Evolutionary conservation across 2,329 filamentous ascomycete genomes (phyloP).

Genomic region (Colletotrichum shisoi): DNA sequence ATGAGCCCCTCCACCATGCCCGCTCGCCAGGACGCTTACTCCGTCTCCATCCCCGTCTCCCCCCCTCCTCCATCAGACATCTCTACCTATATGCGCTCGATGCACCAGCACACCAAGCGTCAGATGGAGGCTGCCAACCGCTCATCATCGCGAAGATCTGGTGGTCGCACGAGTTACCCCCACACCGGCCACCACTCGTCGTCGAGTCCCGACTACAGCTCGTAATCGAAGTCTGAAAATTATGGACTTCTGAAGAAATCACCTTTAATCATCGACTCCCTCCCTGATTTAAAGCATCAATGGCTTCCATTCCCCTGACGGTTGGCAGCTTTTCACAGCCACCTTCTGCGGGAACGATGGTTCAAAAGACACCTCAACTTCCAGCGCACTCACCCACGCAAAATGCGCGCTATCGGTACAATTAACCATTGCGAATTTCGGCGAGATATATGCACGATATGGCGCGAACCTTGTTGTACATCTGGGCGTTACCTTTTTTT

Average conservation of each 20-base stretch:
- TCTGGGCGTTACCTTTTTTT: too few relatives aligned
- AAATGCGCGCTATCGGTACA: not conserved
- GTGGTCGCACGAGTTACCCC: slow-evolving; percentile 35
- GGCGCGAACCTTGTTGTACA: not conserved
- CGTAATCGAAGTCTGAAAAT: not conserved
- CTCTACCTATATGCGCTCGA: slow-evolving; percentile 65
- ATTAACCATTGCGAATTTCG: not conserved
- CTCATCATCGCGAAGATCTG: slow-evolving; percentile 48
- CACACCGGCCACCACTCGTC: slow-evolving; percentile 43
- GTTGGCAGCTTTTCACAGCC: not conserved
- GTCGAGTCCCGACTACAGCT: slow-evolving; percentile 26
- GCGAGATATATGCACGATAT: not conserved
- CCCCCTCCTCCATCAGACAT: slow-evolving; percentile 57
- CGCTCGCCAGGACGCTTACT: slow-evolving; percentile 49
- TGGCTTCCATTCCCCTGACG: too few relatives aligned
- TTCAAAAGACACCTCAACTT: too few relatives aligned
- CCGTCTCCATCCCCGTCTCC: slow-evolving; percentile 49
- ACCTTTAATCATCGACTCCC: too few relatives aligned
- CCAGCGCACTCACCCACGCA: too few relatives aligned
- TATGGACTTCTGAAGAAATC: fast-evolving
- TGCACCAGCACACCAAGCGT: slow-evolving; percentile 71
- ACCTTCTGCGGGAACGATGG: not conserved
- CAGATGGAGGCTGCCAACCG: slow-evolving; percentile 68
- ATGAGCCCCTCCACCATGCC: slow-evolving; percentile 48
- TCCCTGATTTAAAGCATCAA: too few relatives aligned